Evolutionary conservation across 306 rosid genomes (phyloP), one percentile per base, ranked within the genome.

Genomic region (Cucurbita ficifolia): DNA sequence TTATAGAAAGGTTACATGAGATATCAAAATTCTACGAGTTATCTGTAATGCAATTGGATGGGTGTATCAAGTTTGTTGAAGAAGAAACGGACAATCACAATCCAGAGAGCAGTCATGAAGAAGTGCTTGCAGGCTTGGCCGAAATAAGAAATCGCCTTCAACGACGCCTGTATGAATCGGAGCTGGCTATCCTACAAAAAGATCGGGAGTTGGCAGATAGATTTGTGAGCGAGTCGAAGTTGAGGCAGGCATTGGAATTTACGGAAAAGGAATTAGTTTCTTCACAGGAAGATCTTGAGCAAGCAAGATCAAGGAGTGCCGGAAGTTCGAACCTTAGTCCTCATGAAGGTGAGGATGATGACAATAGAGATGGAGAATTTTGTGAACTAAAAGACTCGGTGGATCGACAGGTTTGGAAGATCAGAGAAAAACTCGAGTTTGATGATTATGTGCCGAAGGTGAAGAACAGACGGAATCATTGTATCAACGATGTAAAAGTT

Each of bases 11-110:
- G 4, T 80, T 94, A 81, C 88, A 89, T 70, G 96, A 83, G 85
- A 89, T 89, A 40, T 94, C 92, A 6, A 94, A 86, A 58, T 94
- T 94, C 60, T 91, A 94, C 50, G 97, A 91, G 80, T 64, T 94
- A 60, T 96, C 97, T 0, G 95, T 89, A 10, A 84, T 91, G 95
- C 97, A 94, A 53, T 79, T 94, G 7, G 97, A 94, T 70, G 99
- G 97, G 10, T 94, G 97, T 49, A 50, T 88, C 22, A 83, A 76
- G 82, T 87, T 94, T 81, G 91, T 91, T 11, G 83, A 82, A 45
- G 79, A 83, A 33, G 96, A 87, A 71, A 81, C 83, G 1, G 86
- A 82, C 38, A 82, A 63, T 77, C 74, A 75, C 51, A 48, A 18
- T 42, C 87, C 81, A 1, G 96, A 92, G 39, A 80, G 78, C 78